Evolutionary conservation across 306 rosid genomes (phyloP), one percentile per base, ranked within the genome.

Genomic region (Benincasa hispida): DNA sequence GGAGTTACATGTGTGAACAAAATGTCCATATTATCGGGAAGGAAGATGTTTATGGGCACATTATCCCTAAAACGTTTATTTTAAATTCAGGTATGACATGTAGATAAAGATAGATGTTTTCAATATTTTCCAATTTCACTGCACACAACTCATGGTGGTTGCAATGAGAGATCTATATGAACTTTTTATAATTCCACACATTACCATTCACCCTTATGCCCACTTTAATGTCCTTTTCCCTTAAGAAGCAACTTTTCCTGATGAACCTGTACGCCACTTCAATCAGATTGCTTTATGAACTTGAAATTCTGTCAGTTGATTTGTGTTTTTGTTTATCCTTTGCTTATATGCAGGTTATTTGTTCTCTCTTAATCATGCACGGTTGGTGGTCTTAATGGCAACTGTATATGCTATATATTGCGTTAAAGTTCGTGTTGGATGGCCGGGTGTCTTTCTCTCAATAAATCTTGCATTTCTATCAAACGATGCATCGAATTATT

Each of bases 341-440:
- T 59, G 59, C 60, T 57, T 76, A 25, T 80, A 61, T 89, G 87
- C 86, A 95, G 99, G 99, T 75, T 95, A 89, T 82, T 85, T 95
- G 78, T 92, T 92, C 89, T 92, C 98, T 86, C 84, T 85, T 55
- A 95, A 92, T 82, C 99, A 90, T 86, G 98, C 99, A 74, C 92
- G 99, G 68, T 76, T 92, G 82, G 88, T 88, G 90, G 96, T 90
- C 77, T 86, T 95, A 76, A 61, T 95, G 67, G 97, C 96, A 73
- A 65, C 93, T 15, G 39, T 79, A 67, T 95, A 92, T 85, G 91
- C 96, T 78, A 41, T 89, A 51, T 95, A 95, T 65, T 86, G 90
- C 85, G 98, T 95, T 82, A 87, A 92, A 89, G 90, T 87, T 80
- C 89, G 82, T 72, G 93, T 88, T 60, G 99, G 99, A 83, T 95